Evolutionary conservation across 2,329 filamentous ascomycete species (phyloP).

Genomic region (Capronia epimyces): DNA sequence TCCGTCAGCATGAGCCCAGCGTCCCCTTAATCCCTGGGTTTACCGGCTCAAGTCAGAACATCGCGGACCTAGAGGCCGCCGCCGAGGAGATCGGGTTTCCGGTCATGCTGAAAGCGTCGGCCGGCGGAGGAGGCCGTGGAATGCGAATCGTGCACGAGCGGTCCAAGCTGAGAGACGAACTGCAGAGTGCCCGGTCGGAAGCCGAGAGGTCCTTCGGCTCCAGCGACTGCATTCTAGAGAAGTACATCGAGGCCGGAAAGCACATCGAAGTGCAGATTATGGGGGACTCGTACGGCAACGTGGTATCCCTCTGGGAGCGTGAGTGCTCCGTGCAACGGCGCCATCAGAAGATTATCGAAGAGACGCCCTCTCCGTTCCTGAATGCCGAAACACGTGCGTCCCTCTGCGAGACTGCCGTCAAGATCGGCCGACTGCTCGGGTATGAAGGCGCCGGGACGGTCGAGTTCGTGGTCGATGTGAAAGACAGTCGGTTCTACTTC

Average conservation of each 20-base stretch:
- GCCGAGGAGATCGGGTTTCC: constrained; percentile 34
- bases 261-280: constrained; percentile 51
- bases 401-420: constrained; percentile 37
- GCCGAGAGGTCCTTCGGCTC: constrained; percentile 43
- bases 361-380: constrained; percentile 40
- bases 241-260: constrained; percentile 39
- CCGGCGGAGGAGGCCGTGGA: constrained; percentile 46
- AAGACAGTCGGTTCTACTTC: constrained; percentile 41
- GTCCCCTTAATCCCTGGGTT: constrained; percentile 33
- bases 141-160: constrained; percentile 37
- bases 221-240: constrained; percentile 41
- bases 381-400: constrained; percentile 31
- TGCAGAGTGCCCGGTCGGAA: constrained; percentile 38
- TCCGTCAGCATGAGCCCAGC: constrained; percentile 29
- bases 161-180: constrained; percentile 32
- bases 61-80: constrained; percentile 23
- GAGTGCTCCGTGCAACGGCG: constrained; percentile 50
- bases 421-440: constrained; percentile 35
- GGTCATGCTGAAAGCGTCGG: constrained; percentile 47
- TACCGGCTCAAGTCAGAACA: constrained; percentile 27
- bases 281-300: constrained; percentile 42
- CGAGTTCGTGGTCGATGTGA: constrained; percentile 43
- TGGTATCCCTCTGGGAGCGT: constrained; percentile 42
- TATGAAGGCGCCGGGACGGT: constrained; percentile 44
- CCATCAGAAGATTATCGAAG: constrained; percentile 51